These are phyloP conservation scores for Saccharomycopsis fibuligera DNA, from an alignment of 805 yeast genomes.

Conservation along the genomic window DNA sequence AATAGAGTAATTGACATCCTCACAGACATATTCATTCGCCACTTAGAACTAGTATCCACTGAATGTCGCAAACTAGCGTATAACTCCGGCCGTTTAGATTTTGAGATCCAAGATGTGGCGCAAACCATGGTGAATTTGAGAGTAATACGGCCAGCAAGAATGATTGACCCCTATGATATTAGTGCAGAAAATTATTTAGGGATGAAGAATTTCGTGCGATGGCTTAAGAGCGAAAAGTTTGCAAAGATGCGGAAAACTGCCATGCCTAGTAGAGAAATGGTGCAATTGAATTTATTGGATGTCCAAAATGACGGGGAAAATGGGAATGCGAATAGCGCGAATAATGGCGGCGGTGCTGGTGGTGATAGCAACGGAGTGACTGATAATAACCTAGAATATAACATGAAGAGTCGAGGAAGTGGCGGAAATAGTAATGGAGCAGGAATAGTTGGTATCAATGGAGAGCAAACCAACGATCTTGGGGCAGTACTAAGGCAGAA, in stretches of 20 bases:
- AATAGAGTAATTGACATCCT: constrained; percentile 66
- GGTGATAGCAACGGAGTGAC: constrained; percentile 22
- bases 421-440: constrained; percentile 24
- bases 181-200: constrained; percentile 41
- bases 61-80: constrained; percentile 47
- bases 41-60: constrained; percentile 46
- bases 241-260: constrained; percentile 37
- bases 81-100: constrained; percentile 38
- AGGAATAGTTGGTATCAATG: constrained; percentile 7
- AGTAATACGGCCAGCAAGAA: constrained; percentile 51
- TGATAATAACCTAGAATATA: constrained; percentile 24
- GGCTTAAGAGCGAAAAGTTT: constrained; percentile 46
- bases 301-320: constrained; percentile 16
- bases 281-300: constrained; percentile 26
- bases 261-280: constrained; percentile 26
- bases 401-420: too few species aligned
- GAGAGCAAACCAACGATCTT: not conserved
- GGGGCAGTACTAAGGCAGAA: constrained; percentile 24
- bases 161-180: constrained; percentile 49
- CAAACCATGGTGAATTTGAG: constrained; percentile 63
- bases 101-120: constrained; percentile 60
- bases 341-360: constrained; percentile 24
- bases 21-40: constrained; percentile 70
- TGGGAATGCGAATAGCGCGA: constrained; percentile 25
- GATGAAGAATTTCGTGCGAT: constrained; percentile 44